A percentile compares a stretch with the other conserved stretches of the same genome.
Evolutionary conservation across 148 eudicot genomes (phyloP).

Genomic region (Fallopia convolvulus): DNA sequence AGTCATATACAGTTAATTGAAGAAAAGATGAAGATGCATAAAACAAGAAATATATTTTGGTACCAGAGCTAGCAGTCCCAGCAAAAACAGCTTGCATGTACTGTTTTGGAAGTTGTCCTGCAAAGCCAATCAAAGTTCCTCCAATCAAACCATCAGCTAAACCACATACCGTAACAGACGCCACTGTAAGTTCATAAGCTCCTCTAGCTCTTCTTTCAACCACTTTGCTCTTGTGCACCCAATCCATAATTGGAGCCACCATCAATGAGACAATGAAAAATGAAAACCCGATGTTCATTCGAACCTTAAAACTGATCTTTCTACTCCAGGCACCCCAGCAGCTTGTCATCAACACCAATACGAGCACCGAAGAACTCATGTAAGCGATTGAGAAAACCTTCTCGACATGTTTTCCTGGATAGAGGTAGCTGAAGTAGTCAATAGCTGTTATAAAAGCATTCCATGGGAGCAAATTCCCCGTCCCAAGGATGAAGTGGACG

Average conservation of each 20-base stretch:
- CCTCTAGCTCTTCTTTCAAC: constrained; percentile 15
- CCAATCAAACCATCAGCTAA: constrained; percentile 78
- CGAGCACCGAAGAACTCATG: constrained; percentile 64
- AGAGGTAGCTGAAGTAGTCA: constrained; percentile 62
- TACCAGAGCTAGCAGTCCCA: constrained; percentile 91
- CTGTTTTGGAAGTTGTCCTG: constrained; percentile 73
- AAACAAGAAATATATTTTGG: background rate
- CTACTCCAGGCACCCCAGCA: constrained; percentile 20
- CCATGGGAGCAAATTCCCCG: constrained; percentile 93
- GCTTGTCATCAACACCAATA: constrained; percentile 38
- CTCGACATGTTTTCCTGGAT: constrained; percentile 53
- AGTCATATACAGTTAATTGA: background rate
- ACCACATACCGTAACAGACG: constrained; percentile 56
- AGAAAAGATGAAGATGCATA: constrained; percentile 7
- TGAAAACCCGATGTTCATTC: constrained; percentile 63
- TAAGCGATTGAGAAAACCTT: constrained; percentile 71
- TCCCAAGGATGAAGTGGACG: constrained; percentile 76
- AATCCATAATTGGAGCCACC: constrained; percentile 50
- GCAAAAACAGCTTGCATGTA: constrained; percentile 94
- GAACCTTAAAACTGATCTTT: constrained; percentile 29
- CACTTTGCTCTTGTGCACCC: constrained; percentile 28
- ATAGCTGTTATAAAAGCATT: constrained; percentile 81
- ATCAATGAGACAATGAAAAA: constrained; percentile 50
- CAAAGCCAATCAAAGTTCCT: constrained; percentile 71
- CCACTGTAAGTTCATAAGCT: constrained; percentile 35